phyloP scores from a whole-genome alignment of 176 grass and related monocot species.

The Aegilops umbellulata region DNA sequence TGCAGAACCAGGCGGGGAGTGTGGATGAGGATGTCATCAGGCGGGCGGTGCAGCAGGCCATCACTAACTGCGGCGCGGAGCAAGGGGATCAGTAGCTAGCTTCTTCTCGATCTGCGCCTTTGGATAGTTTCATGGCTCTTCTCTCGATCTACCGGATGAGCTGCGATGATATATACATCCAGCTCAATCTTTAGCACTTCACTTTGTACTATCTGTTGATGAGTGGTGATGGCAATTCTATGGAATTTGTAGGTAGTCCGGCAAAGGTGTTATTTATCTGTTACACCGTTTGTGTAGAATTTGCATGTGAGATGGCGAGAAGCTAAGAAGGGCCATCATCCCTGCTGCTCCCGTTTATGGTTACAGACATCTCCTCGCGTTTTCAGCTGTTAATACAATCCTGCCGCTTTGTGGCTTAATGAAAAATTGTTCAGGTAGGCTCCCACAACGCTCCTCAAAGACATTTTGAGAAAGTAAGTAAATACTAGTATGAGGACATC shows the following conservation, averaged over 20 bases:
- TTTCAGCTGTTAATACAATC: too few relatives aligned
- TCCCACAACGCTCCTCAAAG: too few relatives aligned
- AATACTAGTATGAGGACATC: too few relatives aligned
- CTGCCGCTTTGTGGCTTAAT: too few relatives aligned
- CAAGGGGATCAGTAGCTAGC: constrained; percentile 15
- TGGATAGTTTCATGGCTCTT: neutral
- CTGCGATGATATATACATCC: neutral
- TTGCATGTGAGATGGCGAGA: neutral
- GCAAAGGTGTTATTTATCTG: neutral
- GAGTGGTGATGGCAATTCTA: neutral
- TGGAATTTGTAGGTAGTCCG: neutral
- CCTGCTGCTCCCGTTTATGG: too few relatives aligned
- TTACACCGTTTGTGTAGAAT: neutral
- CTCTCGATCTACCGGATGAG: neutral
- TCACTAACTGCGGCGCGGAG: constrained; percentile 41
- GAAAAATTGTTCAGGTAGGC: too few relatives aligned
- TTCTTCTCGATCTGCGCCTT: neutral
- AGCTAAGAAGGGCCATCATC: neutral
- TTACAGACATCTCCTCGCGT: too few relatives aligned
- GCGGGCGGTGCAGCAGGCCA: constrained; percentile 74
- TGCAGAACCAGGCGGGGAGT: constrained; percentile 41
- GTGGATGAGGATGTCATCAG: constrained; percentile 64
- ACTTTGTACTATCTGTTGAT: neutral
- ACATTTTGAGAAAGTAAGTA: too few relatives aligned
- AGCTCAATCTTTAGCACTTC: neutral